Evolutionary conservation across 345 rosid species (phyloP).

Genomic region (Trapa bicornis): DNA sequence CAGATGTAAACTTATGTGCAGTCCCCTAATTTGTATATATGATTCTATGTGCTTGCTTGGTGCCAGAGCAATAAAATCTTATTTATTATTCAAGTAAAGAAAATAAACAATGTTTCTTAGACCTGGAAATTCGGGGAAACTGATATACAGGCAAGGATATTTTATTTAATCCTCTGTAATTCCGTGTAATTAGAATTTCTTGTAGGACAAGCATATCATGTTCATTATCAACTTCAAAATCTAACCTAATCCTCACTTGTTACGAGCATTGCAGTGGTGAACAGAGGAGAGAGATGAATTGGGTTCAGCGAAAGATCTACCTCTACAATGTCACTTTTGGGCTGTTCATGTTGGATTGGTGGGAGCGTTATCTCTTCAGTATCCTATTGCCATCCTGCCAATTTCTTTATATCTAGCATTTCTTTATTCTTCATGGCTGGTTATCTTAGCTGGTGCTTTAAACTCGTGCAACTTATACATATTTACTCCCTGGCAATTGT

Average conservation of each 20-base stretch:
- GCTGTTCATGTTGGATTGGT: constrained; percentile 97
- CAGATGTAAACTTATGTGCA: neutral
- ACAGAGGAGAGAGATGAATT: constrained; percentile 51
- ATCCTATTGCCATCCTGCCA: constrained; percentile 11
- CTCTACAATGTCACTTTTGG: constrained; percentile 96
- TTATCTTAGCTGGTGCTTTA: neutral
- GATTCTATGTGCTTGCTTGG: no score
- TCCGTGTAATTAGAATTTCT: neutral
- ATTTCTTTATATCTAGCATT: neutral
- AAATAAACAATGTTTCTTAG: no score
- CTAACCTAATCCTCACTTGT: neutral
- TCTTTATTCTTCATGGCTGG: neutral
- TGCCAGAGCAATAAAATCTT: no score
- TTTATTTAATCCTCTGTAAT: neutral
- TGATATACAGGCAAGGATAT: no score
- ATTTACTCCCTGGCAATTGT: neutral
- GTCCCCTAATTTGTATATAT: no score
- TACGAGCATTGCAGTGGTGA: neutral
- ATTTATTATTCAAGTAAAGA: no score
- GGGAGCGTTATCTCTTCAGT: constrained; percentile 98
- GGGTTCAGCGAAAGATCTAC: constrained; percentile 89
- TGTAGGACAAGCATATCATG: neutral
- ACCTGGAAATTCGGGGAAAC: no score
- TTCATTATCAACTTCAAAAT: neutral
- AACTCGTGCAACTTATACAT: no score